Evolutionary conservation across 148 eudicot genomes (phyloP), one percentile per base, ranked within the genome.

Genomic region (Rhododendron mucronatum): DNA sequence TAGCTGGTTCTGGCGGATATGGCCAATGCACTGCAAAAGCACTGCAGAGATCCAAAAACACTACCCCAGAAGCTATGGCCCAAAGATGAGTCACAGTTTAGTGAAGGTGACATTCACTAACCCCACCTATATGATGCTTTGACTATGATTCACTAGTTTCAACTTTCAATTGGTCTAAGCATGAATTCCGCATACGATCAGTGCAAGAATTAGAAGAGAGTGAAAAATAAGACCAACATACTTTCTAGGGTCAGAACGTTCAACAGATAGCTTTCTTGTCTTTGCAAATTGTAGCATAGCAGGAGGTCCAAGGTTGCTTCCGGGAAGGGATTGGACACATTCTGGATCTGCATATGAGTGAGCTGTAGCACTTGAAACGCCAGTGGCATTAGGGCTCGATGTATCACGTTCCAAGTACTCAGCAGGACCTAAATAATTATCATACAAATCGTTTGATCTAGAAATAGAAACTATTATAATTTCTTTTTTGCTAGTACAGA

Each of bases 191-290:
- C 86, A 84, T 50, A 18, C 21, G 23, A 50, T 28, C 28, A 4
- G 59, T 37, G 61, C 57, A 74, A 77, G 14, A 84, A 81, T 39
- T 79, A 21, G 35, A 33, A 63, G 61, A 81, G 53, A 86, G 5
- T 69, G 65, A 91, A 81, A 79, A 50, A 26, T 26, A 20, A 59
- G 65, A 85, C 37, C 21, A 51, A 83, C 90, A 67, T 88, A 97
- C 99, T 91, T 95, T 91, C 96, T 91, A 59, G 91, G 89, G 37
- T 95, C 98, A 86, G 97, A 92, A 35, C 96, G 94, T 89, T 95
- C 98, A 82, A 86, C 65, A 63, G 98, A 95, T 82, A 93, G 82
- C 90, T 95, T 96, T 88, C 98, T 94, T 45, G 96, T 89, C 91
- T 94, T 96, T 41, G 97, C 98, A 92, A 92, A 94, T 88, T 93